phyloP scores from a whole-genome alignment of 768 basidiomycete species.

The Paxillus involutus region DNA sequence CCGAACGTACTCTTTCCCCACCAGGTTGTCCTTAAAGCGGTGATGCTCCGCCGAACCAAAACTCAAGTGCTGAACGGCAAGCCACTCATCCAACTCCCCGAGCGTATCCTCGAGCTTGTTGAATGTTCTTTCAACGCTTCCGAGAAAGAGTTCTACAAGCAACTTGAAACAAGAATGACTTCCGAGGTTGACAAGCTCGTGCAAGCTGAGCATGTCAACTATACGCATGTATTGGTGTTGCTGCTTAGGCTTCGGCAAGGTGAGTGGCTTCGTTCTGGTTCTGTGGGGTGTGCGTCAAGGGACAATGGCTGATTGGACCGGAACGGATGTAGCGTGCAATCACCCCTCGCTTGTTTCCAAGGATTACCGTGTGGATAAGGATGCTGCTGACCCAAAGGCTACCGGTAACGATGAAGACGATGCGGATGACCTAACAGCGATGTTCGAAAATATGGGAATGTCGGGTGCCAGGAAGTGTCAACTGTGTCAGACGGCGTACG shows the following conservation, averaged over 20 bases:
- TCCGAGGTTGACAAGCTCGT: constrained; percentile 68
- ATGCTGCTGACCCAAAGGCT: constrained; percentile 70
- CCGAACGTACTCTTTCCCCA: background rate
- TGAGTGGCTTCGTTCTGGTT: constrained; percentile 28
- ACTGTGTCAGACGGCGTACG: constrained; percentile 73
- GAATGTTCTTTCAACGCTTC: constrained; percentile 74
- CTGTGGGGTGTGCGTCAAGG: background rate
- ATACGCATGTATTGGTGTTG: constrained; percentile 69
- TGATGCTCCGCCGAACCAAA: constrained; percentile 92
- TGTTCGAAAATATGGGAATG: constrained; percentile 72
- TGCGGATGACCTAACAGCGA: constrained; percentile 72
- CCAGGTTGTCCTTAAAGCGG: constrained; percentile 75
- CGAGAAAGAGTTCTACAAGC: constrained; percentile 79
- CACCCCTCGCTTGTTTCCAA: constrained; percentile 83
- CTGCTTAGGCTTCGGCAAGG: constrained; percentile 89
- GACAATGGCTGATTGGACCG: background rate
- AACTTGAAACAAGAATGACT: constrained; percentile 67
- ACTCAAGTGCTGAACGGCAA: constrained; percentile 73
- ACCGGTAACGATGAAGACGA: constrained; percentile 54
- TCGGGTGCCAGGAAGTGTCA: constrained; percentile 62
- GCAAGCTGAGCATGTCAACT: constrained; percentile 50
- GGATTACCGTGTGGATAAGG: constrained; percentile 70
- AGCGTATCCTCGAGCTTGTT: constrained; percentile 66
- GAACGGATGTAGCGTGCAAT: constrained; percentile 67
- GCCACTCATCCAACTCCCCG: constrained; percentile 78